Conservation (phyloP, 2,329 filamentous ascomycete genomes). For the Cordyceps cateniannulata region DNA sequence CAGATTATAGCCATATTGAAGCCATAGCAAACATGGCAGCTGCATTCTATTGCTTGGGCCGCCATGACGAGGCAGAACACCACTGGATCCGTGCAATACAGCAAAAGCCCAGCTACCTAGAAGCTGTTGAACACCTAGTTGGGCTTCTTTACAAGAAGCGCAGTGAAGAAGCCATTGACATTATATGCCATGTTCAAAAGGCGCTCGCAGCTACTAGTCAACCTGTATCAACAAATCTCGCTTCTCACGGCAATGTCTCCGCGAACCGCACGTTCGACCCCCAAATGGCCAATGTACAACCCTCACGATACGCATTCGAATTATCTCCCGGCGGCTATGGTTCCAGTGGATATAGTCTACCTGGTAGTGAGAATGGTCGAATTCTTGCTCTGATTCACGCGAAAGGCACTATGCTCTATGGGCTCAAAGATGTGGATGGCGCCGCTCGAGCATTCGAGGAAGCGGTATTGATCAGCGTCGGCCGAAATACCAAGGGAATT, state of each 20-base stretch:
- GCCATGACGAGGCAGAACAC: conserved; percentile 75
- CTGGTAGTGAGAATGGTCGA: conserved; percentile 82
- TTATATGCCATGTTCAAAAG: conserved; percentile 79
- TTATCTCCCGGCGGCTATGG: conserved; percentile 28
- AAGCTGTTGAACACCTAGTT: conserved; percentile 91
- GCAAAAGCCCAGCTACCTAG: conserved; percentile 79
- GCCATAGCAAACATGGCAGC: conserved; percentile 91
- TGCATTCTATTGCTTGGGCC: conserved; percentile 75
- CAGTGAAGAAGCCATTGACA: conserved; percentile 74
- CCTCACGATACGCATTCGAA: conserved; percentile 23
- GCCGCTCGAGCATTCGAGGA: conserved; percentile 92
- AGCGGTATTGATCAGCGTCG: conserved; percentile 82
- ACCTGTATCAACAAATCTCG: background rate
- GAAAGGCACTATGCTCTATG: conserved; percentile 97
- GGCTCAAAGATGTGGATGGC: conserved; percentile 70
- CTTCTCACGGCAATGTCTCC: background rate
- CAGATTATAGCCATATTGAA: conserved; percentile 67
- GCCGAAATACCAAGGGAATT: conserved; percentile 63
- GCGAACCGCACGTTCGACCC: background rate
- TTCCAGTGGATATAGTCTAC: conserved; percentile 77
- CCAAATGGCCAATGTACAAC: background rate
- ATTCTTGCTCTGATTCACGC: conserved; percentile 92
- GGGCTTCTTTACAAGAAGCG: conserved; percentile 80
- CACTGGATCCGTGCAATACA: conserved; percentile 83
- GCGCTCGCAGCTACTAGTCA: conserved; percentile 34